phyloP scores from a whole-genome alignment of 345 rosid species.

The Litchi chinensis region DNA sequence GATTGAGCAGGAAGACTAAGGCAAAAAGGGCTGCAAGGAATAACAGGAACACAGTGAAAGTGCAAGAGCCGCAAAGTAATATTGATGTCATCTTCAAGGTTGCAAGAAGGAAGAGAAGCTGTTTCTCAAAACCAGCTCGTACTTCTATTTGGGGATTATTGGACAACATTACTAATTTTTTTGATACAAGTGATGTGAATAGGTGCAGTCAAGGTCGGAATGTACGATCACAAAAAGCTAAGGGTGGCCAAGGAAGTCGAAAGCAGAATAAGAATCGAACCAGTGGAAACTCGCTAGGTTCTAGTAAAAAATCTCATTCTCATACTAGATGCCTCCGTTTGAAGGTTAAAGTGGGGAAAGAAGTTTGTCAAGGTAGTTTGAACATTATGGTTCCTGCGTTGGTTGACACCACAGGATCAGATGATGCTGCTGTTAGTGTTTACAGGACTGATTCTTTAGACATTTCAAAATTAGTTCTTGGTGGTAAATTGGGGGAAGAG shows the following conservation, averaged over 20 bases:
- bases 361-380: constrained; percentile 39
- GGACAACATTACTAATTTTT: constrained; percentile 48
- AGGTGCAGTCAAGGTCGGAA: constrained; percentile 37
- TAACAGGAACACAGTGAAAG: constrained; percentile 40
- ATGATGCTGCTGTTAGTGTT: constrained; percentile 30
- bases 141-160: constrained; percentile 74
- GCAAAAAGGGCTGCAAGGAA: constrained; percentile 46
- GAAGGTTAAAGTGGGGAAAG: constrained; percentile 81
- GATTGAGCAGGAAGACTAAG: constrained; percentile 42
- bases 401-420: constrained; percentile 38
- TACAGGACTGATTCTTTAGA: constrained; percentile 27
- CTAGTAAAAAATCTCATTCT: constrained; percentile 40
- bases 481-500: constrained; percentile 37
- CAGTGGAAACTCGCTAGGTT: constrained; percentile 33
- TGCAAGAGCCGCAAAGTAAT: constrained; percentile 32
- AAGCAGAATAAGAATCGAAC: constrained; percentile 34
- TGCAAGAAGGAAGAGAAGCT: constrained; percentile 74
- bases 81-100: constrained; percentile 41
- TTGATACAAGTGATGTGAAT: constrained; percentile 42
- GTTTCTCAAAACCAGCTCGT: constrained; percentile 61
- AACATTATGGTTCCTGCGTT: constrained; percentile 41
- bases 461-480: constrained; percentile 28
- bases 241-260: constrained; percentile 35
- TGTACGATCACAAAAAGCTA: constrained; percentile 39
- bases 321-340: constrained; percentile 62